Percentiles rank a stretch among this genome's conserved stretches.
Evolutionary conservation across 2,329 filamentous ascomycete species (phyloP).

Genomic region (Talaromyces albobiverticillius): DNA sequence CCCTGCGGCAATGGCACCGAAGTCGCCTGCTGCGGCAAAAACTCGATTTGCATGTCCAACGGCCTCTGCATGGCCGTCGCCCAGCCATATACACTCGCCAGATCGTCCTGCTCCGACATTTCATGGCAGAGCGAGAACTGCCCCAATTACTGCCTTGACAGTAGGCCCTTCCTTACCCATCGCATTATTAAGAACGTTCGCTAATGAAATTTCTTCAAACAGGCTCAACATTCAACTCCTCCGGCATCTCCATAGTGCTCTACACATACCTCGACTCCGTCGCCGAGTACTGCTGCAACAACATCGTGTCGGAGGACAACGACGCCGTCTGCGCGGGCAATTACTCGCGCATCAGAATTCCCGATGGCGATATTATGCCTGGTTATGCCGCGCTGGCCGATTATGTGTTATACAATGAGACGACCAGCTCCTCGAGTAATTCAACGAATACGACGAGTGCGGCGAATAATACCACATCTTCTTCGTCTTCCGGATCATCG

Average conservation of each 20-base stretch:
- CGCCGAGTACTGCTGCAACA: slow-evolving; percentile 15
- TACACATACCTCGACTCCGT: slow-evolving; percentile 2
- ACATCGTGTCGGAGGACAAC: slow-evolving; percentile 1
- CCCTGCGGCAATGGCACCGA: slow-evolving; percentile 25
- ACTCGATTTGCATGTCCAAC: slow-evolving; percentile 28
- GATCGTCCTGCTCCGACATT: slow-evolving; percentile 28
- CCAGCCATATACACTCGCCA: slow-evolving; percentile 24
- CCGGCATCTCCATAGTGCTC: slow-evolving; percentile 12
- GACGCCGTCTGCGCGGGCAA: slow-evolving; percentile 5
- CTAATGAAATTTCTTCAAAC: not conserved
- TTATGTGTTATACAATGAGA: not conserved
- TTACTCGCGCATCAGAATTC: not conserved
- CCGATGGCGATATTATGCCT: not conserved
- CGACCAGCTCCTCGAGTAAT: not conserved
- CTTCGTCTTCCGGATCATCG: not conserved
- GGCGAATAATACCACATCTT: no score
- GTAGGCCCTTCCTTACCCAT: no score
- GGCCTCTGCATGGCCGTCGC: slow-evolving; percentile 25
- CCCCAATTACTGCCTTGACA: slow-evolving; percentile 12
- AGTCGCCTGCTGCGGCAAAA: slow-evolving; percentile 25
- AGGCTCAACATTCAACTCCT: slow-evolving; percentile 2
- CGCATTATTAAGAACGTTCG: not conserved
- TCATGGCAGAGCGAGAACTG: slow-evolving; percentile 22
- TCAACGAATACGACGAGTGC: not conserved
- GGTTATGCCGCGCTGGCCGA: slow-evolving; percentile 6